Conservation (phyloP, 1,284 basidiomycete genomes). For the Papiliotrema terrestris region DNA sequence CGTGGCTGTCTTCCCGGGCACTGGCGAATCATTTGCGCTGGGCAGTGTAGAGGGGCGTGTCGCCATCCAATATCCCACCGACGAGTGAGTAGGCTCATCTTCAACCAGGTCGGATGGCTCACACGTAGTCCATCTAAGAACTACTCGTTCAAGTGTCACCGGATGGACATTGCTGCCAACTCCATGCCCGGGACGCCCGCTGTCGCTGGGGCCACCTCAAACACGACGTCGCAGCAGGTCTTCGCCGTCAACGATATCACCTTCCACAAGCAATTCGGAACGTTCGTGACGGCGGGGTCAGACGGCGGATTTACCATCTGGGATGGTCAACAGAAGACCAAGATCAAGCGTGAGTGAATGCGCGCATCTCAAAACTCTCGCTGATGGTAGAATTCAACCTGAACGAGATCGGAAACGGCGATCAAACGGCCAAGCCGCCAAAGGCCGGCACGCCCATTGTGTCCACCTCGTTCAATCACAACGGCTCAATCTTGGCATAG, state of each 20-base stretch:
- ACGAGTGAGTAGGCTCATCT: too few species aligned
- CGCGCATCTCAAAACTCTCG: background rate
- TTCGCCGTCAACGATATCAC: constrained; percentile 88
- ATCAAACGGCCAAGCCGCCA: constrained; percentile 61
- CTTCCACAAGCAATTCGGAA: constrained; percentile 89
- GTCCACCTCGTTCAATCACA: constrained; percentile 76
- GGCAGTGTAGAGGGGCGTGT: constrained; percentile 95
- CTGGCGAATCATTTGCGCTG: constrained; percentile 77
- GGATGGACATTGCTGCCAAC: constrained; percentile 58
- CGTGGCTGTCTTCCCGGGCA: constrained; percentile 75
- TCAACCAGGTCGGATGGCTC: too few species aligned
- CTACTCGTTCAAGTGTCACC: constrained; percentile 96
- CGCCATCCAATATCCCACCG: constrained; percentile 72
- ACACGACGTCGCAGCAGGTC: constrained; percentile 66
- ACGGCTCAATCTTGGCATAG: constrained; percentile 84
- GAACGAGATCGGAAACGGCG: constrained; percentile 64
- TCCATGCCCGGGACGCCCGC: constrained; percentile 35
- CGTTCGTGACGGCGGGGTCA: constrained; percentile 85
- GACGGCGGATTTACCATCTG: constrained; percentile 45
- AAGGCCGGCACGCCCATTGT: constrained; percentile 43
- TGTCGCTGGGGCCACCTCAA: constrained; percentile 54
- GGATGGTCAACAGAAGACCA: constrained; percentile 64
- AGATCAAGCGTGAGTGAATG: constrained; percentile 69
- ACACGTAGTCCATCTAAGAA: constrained; percentile 54
- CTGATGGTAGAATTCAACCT: constrained; percentile 23